Evolutionary conservation across 2,329 filamentous ascomycete species (phyloP), one percentile per base, ranked within the genome.

Genomic region (Berkeleyomyces basicola): DNA sequence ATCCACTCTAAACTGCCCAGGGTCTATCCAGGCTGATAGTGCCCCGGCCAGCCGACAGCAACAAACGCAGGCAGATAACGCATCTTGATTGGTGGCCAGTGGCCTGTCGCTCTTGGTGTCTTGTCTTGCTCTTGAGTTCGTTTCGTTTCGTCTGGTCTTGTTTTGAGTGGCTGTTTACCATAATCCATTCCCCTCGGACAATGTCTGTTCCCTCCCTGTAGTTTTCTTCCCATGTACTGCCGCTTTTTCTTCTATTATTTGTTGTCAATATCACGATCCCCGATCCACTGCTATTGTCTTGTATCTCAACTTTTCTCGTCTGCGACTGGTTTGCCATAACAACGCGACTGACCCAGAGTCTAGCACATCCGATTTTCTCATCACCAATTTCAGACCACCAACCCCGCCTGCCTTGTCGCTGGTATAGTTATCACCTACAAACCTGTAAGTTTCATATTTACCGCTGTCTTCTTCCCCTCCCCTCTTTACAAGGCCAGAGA

Each of bases 71-170:
- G 31, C 37, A 43, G 58, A 42, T 33, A 43, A 4, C 31, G 58
- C 36, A 31, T 42, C 44, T 23, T 16, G 33, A 33, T 42, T 36
- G 43, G 16, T 61, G 59, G 40, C 37, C 58, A 43, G 47, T 55
- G 58, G 40, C 31, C 42, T 46, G 33, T 33, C 37, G 42, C 31
- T 33, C 51, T 36, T 61, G 59, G 53, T 63, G 51, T 53, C 59
- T 40, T 63, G 51, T 53, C 59, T 40, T 53, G 61, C 33, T 44
- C 61, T 62, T n/a, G 42, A 39, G 33, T 57, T 42, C 53, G 51
- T 59, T 58, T 63, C 61, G 60, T 64, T 64, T 64, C 55, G 57
- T 63, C 58, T 63, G 61, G 49, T 53, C 33, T 47, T 37, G 55
- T 49, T 31, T 37, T 58, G 55, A 44, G 44, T 59, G 61, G n/a